A percentile compares a stretch with the other conserved stretches of the same genome.
Conservation (phyloP, 768 basidiomycete species). For the Rhodotorula paludigena region DNA sequence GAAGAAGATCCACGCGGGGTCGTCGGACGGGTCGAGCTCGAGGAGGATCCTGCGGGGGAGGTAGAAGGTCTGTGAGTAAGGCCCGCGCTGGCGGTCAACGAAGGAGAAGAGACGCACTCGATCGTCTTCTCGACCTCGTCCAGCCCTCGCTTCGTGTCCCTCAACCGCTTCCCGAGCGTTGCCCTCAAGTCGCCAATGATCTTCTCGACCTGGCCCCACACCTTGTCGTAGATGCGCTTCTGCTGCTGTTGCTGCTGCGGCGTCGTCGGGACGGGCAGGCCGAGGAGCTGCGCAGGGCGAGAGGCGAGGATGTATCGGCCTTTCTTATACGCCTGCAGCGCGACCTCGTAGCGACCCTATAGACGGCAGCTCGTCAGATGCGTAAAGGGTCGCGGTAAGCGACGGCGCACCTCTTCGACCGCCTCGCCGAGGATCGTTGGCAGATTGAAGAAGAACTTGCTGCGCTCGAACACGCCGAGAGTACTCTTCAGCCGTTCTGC, state of each 20-base stretch:
- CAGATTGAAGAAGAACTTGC: slow-evolving; percentile 98
- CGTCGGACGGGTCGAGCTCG: slow-evolving; percentile 77
- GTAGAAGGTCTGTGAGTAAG: no score
- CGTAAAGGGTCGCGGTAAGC: neutral
- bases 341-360: slow-evolving; percentile 88
- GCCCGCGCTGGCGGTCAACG: no score
- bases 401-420: slow-evolving; percentile 69
- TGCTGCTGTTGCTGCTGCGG: slow-evolving; percentile 70
- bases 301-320: slow-evolving; percentile 85
- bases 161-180: slow-evolving; percentile 68
- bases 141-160: slow-evolving; percentile 69
- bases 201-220: slow-evolving; percentile 85
- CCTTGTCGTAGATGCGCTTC: slow-evolving; percentile 83
- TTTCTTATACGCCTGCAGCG: slow-evolving; percentile 93
- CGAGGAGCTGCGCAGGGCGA: slow-evolving; percentile 73
- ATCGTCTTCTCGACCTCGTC: slow-evolving; percentile 97
- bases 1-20: slow-evolving; percentile 92
- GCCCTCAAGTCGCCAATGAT: slow-evolving; percentile 87
- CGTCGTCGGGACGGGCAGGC: slow-evolving; percentile 53
- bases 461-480: slow-evolving; percentile 88
- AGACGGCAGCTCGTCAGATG: neutral
- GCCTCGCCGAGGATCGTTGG: slow-evolving; percentile 82
- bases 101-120: slow-evolving; percentile 61
- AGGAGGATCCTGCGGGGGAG: slow-evolving; percentile 63
- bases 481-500: slow-evolving; percentile 88